phyloP scores from a whole-genome alignment of 495 filamentous ascomycete genomes.

The Penicillium chermesinum region DNA sequence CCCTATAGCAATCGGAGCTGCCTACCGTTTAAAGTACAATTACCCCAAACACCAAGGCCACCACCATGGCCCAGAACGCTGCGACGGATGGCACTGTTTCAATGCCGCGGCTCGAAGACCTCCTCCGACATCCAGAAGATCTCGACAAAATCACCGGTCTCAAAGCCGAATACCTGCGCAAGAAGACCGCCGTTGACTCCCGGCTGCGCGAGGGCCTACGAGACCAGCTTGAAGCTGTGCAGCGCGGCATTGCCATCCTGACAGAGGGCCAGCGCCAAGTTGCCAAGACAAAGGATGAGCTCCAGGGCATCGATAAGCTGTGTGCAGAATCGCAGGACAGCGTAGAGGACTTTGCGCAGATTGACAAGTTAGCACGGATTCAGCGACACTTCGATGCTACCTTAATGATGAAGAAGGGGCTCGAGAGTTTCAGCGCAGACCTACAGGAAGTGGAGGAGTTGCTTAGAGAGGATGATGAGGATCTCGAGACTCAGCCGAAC shows the following conservation, averaged over 20 bases:
- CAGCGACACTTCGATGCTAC: constrained; percentile 92
- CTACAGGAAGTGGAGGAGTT: constrained; percentile 68
- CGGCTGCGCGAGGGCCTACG: constrained; percentile 81
- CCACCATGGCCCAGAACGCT: constrained; percentile 34
- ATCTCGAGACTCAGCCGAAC: constrained; percentile 88
- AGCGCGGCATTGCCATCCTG: constrained; percentile 81
- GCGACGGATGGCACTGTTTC: constrained; percentile 39
- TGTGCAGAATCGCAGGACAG: constrained; percentile 94
- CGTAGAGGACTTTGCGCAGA: constrained; percentile 94
- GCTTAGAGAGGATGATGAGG: constrained; percentile 74
- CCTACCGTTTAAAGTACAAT: neutral
- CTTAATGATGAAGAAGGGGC: constrained; percentile 81
- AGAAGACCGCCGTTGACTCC: constrained; percentile 85
- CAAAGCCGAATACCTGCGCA: constrained; percentile 88
- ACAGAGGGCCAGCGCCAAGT: constrained; percentile 83
- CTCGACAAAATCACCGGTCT: constrained; percentile 90
- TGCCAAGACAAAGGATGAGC: constrained; percentile 88
- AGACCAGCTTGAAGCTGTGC: constrained; percentile 87
- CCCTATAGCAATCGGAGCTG: constrained; percentile 6
- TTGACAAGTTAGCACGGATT: constrained; percentile 87
- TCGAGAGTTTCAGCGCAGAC: constrained; percentile 77
- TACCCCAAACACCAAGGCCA: constrained; percentile 1
- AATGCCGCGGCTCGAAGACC: constrained; percentile 45
- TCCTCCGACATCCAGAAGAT: constrained; percentile 69
- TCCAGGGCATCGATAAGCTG: constrained; percentile 96